phyloP scores from a whole-genome alignment of 2,329 filamentous ascomycete genomes.

The Fusarium decemcellulare region DNA sequence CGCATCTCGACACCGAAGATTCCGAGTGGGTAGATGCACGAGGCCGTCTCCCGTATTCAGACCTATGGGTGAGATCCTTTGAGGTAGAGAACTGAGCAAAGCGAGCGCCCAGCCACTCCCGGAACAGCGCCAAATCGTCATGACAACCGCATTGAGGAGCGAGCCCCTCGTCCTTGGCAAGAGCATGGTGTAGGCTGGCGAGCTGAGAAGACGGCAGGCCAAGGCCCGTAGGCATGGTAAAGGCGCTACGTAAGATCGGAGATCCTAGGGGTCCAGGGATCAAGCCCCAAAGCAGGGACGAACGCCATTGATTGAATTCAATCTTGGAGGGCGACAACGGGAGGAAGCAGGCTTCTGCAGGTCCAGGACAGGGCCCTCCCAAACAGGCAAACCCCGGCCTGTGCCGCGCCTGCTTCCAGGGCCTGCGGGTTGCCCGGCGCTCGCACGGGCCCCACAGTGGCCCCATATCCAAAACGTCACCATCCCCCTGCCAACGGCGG shows the following conservation, averaged over 20 bases:
- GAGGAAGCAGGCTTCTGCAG: conserved; percentile 33
- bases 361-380: conserved; percentile 33
- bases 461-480: conserved; percentile 41
- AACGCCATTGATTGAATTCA: conserved; percentile 10
- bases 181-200: conserved; percentile 22
- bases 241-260: conserved; percentile 41
- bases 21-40: conserved; percentile 1
- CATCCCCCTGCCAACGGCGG: conserved; percentile 42
- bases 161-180: conserved; percentile 29
- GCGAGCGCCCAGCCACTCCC: conserved; percentile 22
- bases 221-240: conserved; percentile 15
- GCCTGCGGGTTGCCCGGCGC: conserved; percentile 45
- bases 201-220: conserved; percentile 6
- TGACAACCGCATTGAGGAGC: conserved; percentile 44
- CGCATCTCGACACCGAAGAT: neutral
- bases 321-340: neutral
- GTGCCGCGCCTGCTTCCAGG: conserved; percentile 4
- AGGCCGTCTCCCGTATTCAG: neutral
- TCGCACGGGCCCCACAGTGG: conserved; percentile 5
- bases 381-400: conserved; percentile 15
- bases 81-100: conserved; percentile 4
- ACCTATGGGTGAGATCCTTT: neutral
- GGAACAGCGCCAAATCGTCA: conserved; percentile 47
- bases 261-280: conserved; percentile 42
- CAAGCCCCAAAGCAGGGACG: conserved; percentile 25